Conservation (phyloP, 2,329 filamentous ascomycete species). For the Zymoseptoria ardabiliae region DNA sequence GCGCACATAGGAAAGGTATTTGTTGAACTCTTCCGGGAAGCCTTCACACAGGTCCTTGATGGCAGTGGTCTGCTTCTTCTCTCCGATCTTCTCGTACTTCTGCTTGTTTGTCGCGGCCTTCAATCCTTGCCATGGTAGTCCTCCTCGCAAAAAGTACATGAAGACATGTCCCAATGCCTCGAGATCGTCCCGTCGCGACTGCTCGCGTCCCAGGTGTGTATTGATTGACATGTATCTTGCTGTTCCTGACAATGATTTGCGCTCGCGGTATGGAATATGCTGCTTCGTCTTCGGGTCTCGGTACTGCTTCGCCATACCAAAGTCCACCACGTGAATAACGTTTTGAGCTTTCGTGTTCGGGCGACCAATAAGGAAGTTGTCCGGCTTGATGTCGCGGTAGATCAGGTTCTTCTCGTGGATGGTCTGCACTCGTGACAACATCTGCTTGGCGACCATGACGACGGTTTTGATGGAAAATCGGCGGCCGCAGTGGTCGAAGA, state of each 20-base stretch:
- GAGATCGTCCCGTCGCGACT: constrained; percentile 90
- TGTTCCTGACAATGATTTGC: constrained; percentile 93
- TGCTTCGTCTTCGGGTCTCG: constrained; percentile 98
- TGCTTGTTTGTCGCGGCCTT: constrained; percentile 37
- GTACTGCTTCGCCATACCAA: constrained; percentile 99
- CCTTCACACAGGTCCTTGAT: constrained; percentile 97
- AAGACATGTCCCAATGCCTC: constrained; percentile 72
- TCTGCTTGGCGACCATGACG: constrained; percentile 98
- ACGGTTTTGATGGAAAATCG: constrained; percentile 96
- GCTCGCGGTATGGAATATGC: constrained; percentile 94
- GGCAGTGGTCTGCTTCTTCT: constrained; percentile 97
- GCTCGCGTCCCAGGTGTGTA: constrained; percentile 91
- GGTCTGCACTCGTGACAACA: constrained; percentile 87
- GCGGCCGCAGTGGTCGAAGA: constrained; percentile 95
- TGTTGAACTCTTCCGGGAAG: constrained; percentile 96
- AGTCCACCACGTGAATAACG: constrained; percentile 97
- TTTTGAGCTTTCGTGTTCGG: constrained; percentile 91
- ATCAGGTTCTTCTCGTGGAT: constrained; percentile 99
- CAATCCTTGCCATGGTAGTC: constrained; percentile 60
- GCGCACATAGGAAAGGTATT: constrained; percentile 93
- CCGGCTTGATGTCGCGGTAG: constrained; percentile 97
- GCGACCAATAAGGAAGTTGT: constrained; percentile 96
- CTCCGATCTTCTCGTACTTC: constrained; percentile 99
- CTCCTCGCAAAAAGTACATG: constrained; percentile 61
- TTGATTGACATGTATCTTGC: constrained; percentile 99